These are phyloP conservation scores for Lasiosphaeriaceae sp. DNA, from an alignment of 495 filamentous ascomycete species.

Conservation along the genomic window DNA sequence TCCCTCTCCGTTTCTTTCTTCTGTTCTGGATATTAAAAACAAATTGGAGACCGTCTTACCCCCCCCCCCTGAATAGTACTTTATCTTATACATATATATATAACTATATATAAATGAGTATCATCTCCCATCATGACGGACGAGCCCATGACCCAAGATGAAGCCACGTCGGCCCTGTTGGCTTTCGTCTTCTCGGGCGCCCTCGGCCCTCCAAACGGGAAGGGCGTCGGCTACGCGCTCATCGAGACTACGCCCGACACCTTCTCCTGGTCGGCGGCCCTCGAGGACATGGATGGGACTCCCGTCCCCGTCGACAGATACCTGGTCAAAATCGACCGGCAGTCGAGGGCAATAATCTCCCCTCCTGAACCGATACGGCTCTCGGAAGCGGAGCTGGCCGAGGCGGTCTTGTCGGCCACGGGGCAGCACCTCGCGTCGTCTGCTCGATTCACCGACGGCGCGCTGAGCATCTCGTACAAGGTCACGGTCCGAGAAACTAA, in stretches of 20 bases:
- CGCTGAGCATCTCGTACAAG: conserved; percentile 7
- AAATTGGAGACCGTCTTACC: no score
- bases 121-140: conserved; percentile 1
- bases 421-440: conserved; percentile 4
- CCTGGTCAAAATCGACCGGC: conserved; percentile 3
- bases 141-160: neutral
- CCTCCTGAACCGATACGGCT: conserved; percentile 1
- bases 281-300: conserved; percentile 1
- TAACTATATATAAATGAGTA: no score
- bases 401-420: neutral
- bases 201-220: neutral
- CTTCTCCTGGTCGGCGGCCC: conserved; percentile 3
- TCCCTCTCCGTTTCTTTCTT: no score
- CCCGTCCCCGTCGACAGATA: neutral
- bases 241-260: conserved; percentile 1
- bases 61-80: no score
- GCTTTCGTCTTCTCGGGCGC: conserved; percentile 3
- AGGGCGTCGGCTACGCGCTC: neutral
- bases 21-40: no score
- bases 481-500: conserved; percentile 1
- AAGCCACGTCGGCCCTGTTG: conserved; percentile 5
- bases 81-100: no score
- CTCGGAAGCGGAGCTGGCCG: conserved; percentile 5
- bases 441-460: conserved; percentile 2
- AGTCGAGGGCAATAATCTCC: neutral